A percentile compares a stretch with the other conserved stretches of the same genome.
Evolutionary conservation across 2,329 filamentous ascomycete species (phyloP).

Genomic region (Diaporthe destruens): DNA sequence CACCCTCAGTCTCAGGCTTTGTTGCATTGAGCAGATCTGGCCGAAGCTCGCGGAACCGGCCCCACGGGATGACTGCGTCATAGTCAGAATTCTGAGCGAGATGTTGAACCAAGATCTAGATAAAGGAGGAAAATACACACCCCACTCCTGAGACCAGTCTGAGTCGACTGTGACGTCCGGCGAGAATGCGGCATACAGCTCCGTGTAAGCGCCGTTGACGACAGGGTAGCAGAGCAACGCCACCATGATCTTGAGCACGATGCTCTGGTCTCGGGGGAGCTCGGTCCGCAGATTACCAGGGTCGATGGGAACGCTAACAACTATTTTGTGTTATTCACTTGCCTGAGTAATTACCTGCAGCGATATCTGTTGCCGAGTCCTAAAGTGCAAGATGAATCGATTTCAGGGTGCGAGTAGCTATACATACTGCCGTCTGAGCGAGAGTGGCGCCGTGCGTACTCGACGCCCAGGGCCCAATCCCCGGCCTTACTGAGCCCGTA

Average conservation of each 20-base stretch:
- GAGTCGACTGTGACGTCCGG: conserved; percentile 49
- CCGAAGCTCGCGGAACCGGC: background rate
- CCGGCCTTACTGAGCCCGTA: conserved; percentile 48
- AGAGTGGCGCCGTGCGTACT: conserved; percentile 45
- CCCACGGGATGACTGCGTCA: background rate
- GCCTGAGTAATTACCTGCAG: background rate
- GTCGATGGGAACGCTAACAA: conserved; percentile 47
- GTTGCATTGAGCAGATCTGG: conserved; percentile 11
- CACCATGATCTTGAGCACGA: background rate
- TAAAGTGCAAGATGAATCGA: too few species aligned
- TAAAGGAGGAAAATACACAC: conserved; percentile 34
- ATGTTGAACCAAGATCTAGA: background rate
- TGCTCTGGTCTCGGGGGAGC: background rate
- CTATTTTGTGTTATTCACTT: background rate
- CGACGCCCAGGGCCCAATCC: conserved; percentile 43
- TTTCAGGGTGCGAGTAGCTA: too few species aligned
- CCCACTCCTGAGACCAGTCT: conserved; percentile 46
- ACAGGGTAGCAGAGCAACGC: conserved; percentile 40
- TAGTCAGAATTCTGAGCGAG: background rate
- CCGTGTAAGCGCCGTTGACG: conserved; percentile 53
- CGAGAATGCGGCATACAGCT: conserved; percentile 54
- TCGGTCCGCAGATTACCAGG: conserved; percentile 48
- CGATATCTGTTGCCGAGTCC: too few species aligned
- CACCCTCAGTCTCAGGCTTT: background rate
- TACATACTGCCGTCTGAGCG: conserved; percentile 41